Conservation (phyloP, 2,329 filamentous ascomycete species). For the Sporothrix variecibatus region DNA sequence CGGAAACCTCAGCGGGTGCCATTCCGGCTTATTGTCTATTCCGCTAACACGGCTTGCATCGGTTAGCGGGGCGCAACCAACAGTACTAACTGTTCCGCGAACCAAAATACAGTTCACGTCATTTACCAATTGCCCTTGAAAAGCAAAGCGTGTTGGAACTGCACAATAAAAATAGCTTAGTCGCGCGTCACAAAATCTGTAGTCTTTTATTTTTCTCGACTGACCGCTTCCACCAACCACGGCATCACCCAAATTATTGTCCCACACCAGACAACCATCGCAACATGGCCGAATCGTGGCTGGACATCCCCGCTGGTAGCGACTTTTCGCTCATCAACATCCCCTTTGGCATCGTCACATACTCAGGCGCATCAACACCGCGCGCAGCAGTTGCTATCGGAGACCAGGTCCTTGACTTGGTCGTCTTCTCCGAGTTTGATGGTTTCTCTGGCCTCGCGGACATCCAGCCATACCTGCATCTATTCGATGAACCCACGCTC, state of each 20-base stretch:
- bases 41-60: slow-evolving; percentile 10
- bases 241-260: neutral
- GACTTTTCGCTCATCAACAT: slow-evolving; percentile 27
- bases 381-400: slow-evolving; percentile 18
- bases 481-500: neutral
- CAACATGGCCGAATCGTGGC: slow-evolving; percentile 19
- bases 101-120: neutral
- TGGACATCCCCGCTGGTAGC: slow-evolving; percentile 5
- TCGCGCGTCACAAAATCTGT: neutral
- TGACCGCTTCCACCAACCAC: neutral
- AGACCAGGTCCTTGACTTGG: slow-evolving; percentile 1
- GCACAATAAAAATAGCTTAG: neutral
- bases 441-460: neutral
- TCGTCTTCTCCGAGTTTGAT: neutral
- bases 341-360: slow-evolving; percentile 26
- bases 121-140: neutral
- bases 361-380: neutral
- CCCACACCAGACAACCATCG: neutral
- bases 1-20: neutral
- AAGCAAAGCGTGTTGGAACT: neutral
- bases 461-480: neutral
- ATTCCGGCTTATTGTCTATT: neutral
- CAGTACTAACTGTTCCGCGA: neutral
- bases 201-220: neutral
- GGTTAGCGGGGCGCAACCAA: neutral